Base-by-base conservation (phyloP, 805 yeast species). In the Cyberlindnera subsufficiens region DNA sequence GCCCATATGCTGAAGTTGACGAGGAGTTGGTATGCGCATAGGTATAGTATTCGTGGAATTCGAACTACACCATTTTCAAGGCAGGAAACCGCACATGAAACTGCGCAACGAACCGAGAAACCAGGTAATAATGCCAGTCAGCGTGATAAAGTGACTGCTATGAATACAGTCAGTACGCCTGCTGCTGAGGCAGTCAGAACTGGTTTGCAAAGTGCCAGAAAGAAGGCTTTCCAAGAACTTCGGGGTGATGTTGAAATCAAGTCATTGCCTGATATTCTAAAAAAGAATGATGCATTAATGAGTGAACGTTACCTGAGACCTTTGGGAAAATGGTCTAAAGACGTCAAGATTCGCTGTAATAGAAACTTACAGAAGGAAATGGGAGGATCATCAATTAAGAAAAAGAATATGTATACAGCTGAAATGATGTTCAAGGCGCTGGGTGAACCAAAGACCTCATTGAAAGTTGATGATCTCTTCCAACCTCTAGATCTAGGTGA, bases 401-500 rank as follows among this genome's bases (percentile, higher is more conserved):
- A 29, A 9, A 27, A 7, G 32, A 16, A 29, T 15, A 13, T 11
- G 13, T 31, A 37, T 42, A 37, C 46, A 8, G 45, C 39, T 3
- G 18, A 22, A 10, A 17, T 38, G 6, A 13, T 43, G 15, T 27
- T 36, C 20, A 17, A 13, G 6, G 29, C 30, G 6, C 19, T 40
- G 27, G 46, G 39, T 4, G 7, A 41, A 13, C 30, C 46, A 13
- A 37, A 37, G 19, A 35, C 41, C 4, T 6, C 40, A 2, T 18
- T 47, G n/a, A 14, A 35, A 5, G 30, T 42, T 3, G 10, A 19
- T 2, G 51, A 52, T 30, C 38, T 57, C 10, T 55, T 50, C 32
- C 25, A 41, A 4, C 54, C 61, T 0, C 31, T 56, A 4, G 51
- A 53, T 25, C 35, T 78, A 3, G 90, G 91, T 37, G 90, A 84